A percentile compares a stretch with the other conserved stretches of the same genome.
Conservation (phyloP, 2,329 filamentous ascomycete species). For the Chrysosporium queenslandicum region DNA sequence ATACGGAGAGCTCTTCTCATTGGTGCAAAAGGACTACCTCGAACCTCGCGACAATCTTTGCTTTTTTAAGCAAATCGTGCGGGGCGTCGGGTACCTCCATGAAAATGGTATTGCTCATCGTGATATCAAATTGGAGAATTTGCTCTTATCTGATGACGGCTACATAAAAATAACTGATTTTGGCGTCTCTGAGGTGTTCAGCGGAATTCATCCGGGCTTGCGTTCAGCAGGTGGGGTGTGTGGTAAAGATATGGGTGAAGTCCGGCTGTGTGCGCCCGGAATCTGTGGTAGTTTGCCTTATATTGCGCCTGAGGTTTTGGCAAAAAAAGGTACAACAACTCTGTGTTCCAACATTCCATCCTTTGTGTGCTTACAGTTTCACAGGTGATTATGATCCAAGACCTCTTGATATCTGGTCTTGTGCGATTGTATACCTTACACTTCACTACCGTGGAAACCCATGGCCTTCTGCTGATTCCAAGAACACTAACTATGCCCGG, state of each 20-base stretch:
- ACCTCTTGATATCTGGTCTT: slow-evolving; percentile 75
- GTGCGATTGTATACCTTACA: slow-evolving; percentile 71
- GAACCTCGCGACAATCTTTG: slow-evolving; percentile 61
- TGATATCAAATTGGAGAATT: slow-evolving; percentile 82
- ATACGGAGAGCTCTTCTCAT: slow-evolving; percentile 66
- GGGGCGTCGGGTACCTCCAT: slow-evolving; percentile 74
- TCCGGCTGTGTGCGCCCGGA: slow-evolving; percentile 64
- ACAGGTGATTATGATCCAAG: slow-evolving; percentile 59
- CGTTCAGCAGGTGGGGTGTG: slow-evolving; percentile 63
- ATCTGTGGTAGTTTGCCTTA: slow-evolving; percentile 80
- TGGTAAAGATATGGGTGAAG: slow-evolving; percentile 59
- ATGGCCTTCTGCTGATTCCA: slow-evolving; percentile 59
- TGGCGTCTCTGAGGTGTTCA: slow-evolving; percentile 78
- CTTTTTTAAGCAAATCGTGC: slow-evolving; percentile 79
- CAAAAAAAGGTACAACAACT: slow-evolving; percentile 45
- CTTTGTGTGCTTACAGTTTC: slow-evolving; percentile 8
- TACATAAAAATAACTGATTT: slow-evolving; percentile 88
- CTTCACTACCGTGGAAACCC: slow-evolving; percentile 62
- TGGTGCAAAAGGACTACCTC: slow-evolving; percentile 64
- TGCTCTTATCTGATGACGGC: slow-evolving; percentile 67
- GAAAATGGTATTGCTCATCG: slow-evolving; percentile 77
- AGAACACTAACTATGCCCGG: slow-evolving; percentile 51
- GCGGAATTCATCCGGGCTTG: slow-evolving; percentile 68
- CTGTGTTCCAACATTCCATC: not conserved
- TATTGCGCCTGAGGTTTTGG: slow-evolving; percentile 74